A percentile compares a stretch with the other conserved stretches of the same genome.
phyloP scores from a whole-genome alignment of 345 rosid genomes.

The Murraya koenigii region DNA sequence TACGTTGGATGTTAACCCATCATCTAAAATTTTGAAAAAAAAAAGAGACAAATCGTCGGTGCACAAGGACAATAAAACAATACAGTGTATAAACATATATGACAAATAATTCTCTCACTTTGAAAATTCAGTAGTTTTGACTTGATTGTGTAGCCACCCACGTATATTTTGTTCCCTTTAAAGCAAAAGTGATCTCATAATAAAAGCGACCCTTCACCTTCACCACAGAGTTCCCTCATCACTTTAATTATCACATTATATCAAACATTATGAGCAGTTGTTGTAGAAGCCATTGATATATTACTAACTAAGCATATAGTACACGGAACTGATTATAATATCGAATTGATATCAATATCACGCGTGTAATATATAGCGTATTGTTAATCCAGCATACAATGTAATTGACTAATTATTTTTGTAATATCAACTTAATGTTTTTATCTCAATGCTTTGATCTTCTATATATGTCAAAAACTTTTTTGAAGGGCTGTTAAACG shows the following conservation, averaged over 20 bases:
- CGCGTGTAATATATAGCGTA: no score
- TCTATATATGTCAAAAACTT: no score
- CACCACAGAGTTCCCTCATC: no score
- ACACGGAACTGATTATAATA: no score
- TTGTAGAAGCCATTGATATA: background rate
- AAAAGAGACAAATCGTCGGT: conserved; percentile 12
- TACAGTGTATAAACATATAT: no score
- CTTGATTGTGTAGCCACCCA: background rate
- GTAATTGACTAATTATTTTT: no score
- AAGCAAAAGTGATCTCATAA: background rate
- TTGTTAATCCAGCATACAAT: no score
- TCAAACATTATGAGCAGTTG: background rate
- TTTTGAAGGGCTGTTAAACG: no score
- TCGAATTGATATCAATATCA: no score
- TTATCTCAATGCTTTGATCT: no score
- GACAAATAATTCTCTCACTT: background rate
- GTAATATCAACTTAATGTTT: no score
- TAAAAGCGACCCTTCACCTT: conserved; percentile 4
- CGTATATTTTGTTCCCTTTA: background rate
- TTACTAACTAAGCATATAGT: no score
- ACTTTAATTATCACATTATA: background rate
- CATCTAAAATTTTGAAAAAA: background rate
- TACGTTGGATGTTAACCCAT: background rate
- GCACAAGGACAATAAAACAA: background rate
- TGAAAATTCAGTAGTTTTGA: background rate